Percentiles rank a stretch among this genome's conserved stretches.
Conservation (phyloP, 2,329 filamentous ascomycete species). For the Phoma sp. region DNA sequence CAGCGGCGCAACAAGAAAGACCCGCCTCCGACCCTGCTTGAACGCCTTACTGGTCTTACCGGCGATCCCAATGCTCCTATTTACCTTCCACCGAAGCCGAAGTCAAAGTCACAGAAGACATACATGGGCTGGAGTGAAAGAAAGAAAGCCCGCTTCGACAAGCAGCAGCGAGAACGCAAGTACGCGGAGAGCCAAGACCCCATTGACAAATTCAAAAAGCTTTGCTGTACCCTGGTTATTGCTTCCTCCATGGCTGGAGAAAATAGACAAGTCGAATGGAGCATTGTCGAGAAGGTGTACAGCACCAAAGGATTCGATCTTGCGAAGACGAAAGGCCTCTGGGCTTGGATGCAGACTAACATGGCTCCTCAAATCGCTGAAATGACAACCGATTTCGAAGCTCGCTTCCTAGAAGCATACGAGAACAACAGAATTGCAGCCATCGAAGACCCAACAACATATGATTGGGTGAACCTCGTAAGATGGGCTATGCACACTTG, state of each 20-base stretch:
- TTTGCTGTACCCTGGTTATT: slow-evolving; percentile 41
- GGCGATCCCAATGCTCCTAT: slow-evolving; percentile 41
- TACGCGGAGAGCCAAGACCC: slow-evolving; percentile 29
- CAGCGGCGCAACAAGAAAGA: slow-evolving; percentile 18
- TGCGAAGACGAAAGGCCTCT: slow-evolving; percentile 46
- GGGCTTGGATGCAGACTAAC: slow-evolving; percentile 46
- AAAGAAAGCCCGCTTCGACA: slow-evolving; percentile 20
- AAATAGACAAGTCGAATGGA: slow-evolving; percentile 51
- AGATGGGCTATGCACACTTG: slow-evolving; percentile 68
- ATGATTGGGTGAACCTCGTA: slow-evolving; percentile 73
- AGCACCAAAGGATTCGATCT: slow-evolving; percentile 46
- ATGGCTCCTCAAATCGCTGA: slow-evolving; percentile 59
- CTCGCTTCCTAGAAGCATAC: slow-evolving; percentile 71
- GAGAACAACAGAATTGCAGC: slow-evolving; percentile 66
- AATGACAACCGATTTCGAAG: slow-evolving; percentile 69
- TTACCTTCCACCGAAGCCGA: slow-evolving; percentile 28
- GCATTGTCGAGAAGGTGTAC: slow-evolving; percentile 51
- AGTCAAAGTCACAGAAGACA: slow-evolving; percentile 11
- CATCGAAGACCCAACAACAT: slow-evolving; percentile 67
- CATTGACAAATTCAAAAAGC: slow-evolving; percentile 38
- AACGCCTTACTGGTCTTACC: slow-evolving; percentile 46
- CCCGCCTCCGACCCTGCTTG: slow-evolving; percentile 36
- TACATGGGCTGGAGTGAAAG: slow-evolving; percentile 22
- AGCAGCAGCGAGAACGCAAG: slow-evolving; percentile 23
- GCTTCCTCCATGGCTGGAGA: slow-evolving; percentile 47